Base-by-base conservation (phyloP, 176 grass and related monocot genomes). In the Juncus effusus region DNA sequence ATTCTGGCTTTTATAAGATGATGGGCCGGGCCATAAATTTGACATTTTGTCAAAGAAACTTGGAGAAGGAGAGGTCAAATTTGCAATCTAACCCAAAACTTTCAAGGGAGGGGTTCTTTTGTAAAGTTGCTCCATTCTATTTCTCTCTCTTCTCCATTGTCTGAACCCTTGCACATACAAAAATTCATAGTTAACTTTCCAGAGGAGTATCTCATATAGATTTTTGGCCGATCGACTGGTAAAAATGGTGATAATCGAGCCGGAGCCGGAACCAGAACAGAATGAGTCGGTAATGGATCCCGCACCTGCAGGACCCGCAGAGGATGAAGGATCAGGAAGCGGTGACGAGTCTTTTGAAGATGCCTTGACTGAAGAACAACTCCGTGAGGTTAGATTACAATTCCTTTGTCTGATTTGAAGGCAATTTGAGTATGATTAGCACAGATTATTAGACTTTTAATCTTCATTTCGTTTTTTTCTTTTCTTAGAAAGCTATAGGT, bases 341-440 rank as follows among this genome's bases (percentile, higher is more conserved):
- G 80, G 63, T 2, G 85, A 84, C 37, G 92, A 91, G 19, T 51
- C 69, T 50, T 96, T 96, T 63, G 87, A 96, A 79, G 87, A 91
- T 78, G 87, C 87, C 8, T 81, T 96, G 59, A 91, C 92, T 16
- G 87, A 91, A 41, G 92, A 96, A 63, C 92, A 96, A 76, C 65
- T 96, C 51, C 77, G 65, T 13, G 87, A 89, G 92, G 92, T 96
- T 62, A 12, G 38, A 63, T 36, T 55, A 13, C 8, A 11, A 42
- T 6, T 73, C 51, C 6, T 2, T 56, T 74, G 44, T 38, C 54
- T 58, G 10, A 61, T 10, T 39, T 0, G 3, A 28, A 56, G 69
- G 40, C 71, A 57, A 10, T 44, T 60, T 62, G 10, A 11, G 49
- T 56, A 19, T 4, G 36, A 14, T 52, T 76, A 19, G 3, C 12